These are phyloP conservation scores for Aspergillus sp. DNA, from an alignment of 2,329 filamentous ascomycete species.

Conservation along the genomic window DNA sequence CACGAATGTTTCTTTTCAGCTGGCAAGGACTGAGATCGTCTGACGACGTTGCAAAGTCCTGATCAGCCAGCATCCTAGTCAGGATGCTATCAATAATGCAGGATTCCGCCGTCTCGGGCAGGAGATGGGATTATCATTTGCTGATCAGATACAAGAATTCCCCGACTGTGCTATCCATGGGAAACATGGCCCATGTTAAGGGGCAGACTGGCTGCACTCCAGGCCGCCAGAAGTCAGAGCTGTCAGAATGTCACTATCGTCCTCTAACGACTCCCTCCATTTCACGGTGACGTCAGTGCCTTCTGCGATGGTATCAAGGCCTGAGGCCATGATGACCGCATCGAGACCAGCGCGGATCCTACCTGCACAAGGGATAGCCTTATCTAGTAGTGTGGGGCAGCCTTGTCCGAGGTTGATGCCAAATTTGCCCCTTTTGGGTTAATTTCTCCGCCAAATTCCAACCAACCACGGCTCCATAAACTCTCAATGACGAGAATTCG, in stretches of 20 bases:
- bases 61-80: not conserved
- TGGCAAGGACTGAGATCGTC: not conserved
- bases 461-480: conserved; percentile 6
- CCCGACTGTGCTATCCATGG: not conserved
- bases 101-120: conserved; percentile 19
- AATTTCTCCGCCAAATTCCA: conserved; percentile 9
- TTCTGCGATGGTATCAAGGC: not conserved
- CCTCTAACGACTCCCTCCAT: not conserved
- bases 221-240: not conserved
- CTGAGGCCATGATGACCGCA: conserved; percentile 6
- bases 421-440: not conserved
- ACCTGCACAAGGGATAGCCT: not conserved
- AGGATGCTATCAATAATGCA: conserved; percentile 12
- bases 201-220: not conserved
- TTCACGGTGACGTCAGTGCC: not conserved
- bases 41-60: not conserved
- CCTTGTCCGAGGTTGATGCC: not conserved
- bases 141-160: conserved; percentile 8
- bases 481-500: not conserved
- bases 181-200: not conserved
- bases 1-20: not conserved
- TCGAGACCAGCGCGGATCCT: not conserved
- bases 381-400: not conserved
- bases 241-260: not conserved
- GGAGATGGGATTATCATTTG: conserved; percentile 15